These are phyloP conservation scores for Allomyces macrogynus DNA, from an alignment of 192 early-diverging fungal species.

Conservation along the genomic window DNA sequence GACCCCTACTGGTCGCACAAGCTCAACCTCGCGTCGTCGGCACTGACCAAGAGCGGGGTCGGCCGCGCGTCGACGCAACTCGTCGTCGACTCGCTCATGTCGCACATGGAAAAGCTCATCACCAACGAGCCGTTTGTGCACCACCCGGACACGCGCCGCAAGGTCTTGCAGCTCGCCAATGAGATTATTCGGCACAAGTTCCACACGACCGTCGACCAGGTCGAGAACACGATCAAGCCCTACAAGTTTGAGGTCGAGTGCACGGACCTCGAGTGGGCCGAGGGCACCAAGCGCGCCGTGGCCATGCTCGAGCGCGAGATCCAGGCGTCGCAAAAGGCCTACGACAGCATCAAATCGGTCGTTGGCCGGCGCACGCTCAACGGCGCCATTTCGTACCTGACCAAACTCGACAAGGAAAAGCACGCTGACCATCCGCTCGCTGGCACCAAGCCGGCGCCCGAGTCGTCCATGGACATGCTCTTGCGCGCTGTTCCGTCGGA, in stretches of 20 bases:
- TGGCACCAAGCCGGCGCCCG: not conserved
- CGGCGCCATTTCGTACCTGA: conserved; percentile 36
- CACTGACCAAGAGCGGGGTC: conserved; percentile 84
- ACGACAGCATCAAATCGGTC: conserved; percentile 47
- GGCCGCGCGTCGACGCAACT: conserved; percentile 79
- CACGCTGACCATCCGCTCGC: not conserved
- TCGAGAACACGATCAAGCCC: conserved; percentile 97
- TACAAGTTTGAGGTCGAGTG: conserved; percentile 96
- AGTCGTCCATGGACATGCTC: not conserved
- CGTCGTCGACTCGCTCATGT: conserved; percentile 68
- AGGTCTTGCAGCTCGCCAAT: conserved; percentile 62
- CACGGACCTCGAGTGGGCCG: conserved; percentile 75
- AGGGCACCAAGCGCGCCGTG: conserved; percentile 63
- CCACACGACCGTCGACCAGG: conserved; percentile 80
- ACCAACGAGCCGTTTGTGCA: conserved; percentile 62
- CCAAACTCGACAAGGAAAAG: not conserved
- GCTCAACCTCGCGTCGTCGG: conserved; percentile 58
- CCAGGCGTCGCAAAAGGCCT: conserved; percentile 44
- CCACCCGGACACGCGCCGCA: conserved; percentile 57
- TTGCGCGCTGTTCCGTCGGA: conserved; percentile 12
- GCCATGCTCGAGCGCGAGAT: conserved; percentile 59
- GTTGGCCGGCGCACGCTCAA: conserved; percentile 62
- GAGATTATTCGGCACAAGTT: conserved; percentile 73
- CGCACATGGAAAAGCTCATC: conserved; percentile 60
- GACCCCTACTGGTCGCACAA: conserved; percentile 68